Conservation (phyloP, 495 filamentous ascomycete genomes). For the Neurospora tetrasperma region DNA sequence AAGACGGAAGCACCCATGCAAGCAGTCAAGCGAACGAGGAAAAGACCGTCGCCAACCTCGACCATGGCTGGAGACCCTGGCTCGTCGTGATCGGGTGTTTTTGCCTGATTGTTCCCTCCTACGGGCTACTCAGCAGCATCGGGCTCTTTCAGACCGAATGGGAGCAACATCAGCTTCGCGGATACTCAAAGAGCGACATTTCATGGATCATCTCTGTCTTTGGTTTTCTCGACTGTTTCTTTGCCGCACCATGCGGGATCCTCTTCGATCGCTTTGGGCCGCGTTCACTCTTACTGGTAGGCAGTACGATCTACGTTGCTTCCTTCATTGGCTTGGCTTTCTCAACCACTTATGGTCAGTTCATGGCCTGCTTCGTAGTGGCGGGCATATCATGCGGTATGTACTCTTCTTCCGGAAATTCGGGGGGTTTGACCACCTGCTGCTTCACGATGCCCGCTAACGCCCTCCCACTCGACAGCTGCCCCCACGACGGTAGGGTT, state of each 20-base stretch:
- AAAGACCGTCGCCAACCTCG: not conserved
- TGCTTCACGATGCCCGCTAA: not conserved
- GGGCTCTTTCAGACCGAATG: constrained; percentile 23
- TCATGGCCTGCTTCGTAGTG: constrained; percentile 19
- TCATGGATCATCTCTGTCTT: constrained; percentile 26
- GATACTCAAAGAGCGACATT: constrained; percentile 8
- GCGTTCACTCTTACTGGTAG: constrained; percentile 9
- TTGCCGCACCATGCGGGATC: constrained; percentile 11
- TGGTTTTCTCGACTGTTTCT: constrained; percentile 19
- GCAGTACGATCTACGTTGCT: constrained; percentile 10
- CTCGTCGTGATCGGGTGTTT: constrained; percentile 20
- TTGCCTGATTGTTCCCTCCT: constrained; percentile 16
- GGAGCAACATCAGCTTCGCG: constrained; percentile 12
- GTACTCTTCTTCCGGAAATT: not conserved
- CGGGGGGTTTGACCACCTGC: not conserved
- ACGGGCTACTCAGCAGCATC: constrained; percentile 21
- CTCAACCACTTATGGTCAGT: constrained; percentile 14
- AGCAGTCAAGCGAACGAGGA: not conserved
- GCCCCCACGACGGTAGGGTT: constrained; percentile 19
- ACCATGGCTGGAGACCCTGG: constrained; percentile 15
- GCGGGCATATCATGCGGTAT: constrained; percentile 17
- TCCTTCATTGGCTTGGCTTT: constrained; percentile 20
- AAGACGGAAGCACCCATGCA: not conserved
- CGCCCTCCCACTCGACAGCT: constrained; percentile 4
- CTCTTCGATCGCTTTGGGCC: constrained; percentile 17